These are phyloP conservation scores for Candida parachauliodes DNA, from an alignment of 805 yeast species.

Conservation along the genomic window DNA sequence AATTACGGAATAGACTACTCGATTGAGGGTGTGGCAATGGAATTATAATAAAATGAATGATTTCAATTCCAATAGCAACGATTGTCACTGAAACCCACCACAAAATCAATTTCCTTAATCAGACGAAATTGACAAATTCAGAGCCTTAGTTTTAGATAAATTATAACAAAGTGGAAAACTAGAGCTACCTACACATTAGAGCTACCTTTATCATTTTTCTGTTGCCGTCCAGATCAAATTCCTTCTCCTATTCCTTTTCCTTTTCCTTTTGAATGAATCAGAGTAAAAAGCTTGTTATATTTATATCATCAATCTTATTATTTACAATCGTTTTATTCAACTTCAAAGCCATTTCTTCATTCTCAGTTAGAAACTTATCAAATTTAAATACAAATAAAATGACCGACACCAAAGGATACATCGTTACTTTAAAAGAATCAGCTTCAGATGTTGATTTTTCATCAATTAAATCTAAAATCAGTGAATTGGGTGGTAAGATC, in stretches of 20 bases:
- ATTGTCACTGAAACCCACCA: too few species aligned
- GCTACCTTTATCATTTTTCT: too few species aligned
- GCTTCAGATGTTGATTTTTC: slow-evolving; percentile 38
- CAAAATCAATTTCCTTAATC: too few species aligned
- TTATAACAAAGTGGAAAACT: too few species aligned
- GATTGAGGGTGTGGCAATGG: too few species aligned
- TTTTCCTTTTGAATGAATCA: slow-evolving; percentile 5
- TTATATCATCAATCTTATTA: neutral
- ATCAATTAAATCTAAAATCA: slow-evolving; percentile 45
- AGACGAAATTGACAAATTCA: too few species aligned
- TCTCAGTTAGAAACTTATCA: neutral
- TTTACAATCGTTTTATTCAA: slow-evolving; percentile 2
- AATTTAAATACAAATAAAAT: slow-evolving; percentile 10
- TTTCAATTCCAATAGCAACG: too few species aligned
- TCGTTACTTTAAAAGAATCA: slow-evolving; percentile 46
- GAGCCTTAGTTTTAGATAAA: too few species aligned
- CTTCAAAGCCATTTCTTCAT: neutral
- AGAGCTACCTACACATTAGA: too few species aligned
- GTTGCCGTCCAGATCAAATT: neutral
- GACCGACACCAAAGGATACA: slow-evolving; percentile 32
- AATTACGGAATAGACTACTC: too few species aligned
- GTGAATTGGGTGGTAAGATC: slow-evolving; percentile 56
- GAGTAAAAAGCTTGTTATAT: slow-evolving; percentile 1
- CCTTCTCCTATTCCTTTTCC: neutral
- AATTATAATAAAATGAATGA: too few species aligned